Evolutionary conservation across 2,329 filamentous ascomycete species (phyloP).

Genomic region (Aspergillus sp.): DNA sequence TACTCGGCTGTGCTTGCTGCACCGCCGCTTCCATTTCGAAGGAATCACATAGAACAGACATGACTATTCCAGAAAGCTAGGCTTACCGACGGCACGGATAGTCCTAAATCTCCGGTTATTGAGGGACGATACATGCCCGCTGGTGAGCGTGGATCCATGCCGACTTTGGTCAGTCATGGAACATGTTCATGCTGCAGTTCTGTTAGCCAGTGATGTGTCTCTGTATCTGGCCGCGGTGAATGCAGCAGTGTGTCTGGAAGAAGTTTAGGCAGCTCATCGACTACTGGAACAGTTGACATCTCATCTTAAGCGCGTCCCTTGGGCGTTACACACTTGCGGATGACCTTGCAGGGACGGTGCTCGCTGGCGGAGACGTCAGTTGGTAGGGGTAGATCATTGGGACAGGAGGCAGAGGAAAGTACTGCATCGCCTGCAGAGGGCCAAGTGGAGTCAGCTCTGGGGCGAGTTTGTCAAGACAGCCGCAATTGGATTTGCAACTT

Average conservation of each 20-base stretch:
- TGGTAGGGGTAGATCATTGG: not conserved
- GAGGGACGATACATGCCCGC: conserved; percentile 1
- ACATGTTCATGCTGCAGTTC: conserved; percentile 25
- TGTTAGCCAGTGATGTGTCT: conserved; percentile 27
- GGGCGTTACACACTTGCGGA: conserved; percentile 4
- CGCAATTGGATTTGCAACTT: not conserved
- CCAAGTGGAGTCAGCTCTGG: not conserved
- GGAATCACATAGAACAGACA: conserved; percentile 16
- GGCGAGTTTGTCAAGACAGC: not conserved
- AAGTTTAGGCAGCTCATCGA: conserved; percentile 7
- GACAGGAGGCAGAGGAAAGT: not conserved
- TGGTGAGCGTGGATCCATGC: conserved; percentile 18
- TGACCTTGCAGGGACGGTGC: conserved; percentile 1
- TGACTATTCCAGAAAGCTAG: not conserved
- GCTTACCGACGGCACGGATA: conserved; percentile 5
- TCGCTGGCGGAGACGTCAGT: not conserved
- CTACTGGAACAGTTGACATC: conserved; percentile 6
- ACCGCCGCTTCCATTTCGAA: conserved; percentile 24
- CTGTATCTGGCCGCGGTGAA: conserved; percentile 22
- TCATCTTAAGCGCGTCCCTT: conserved; percentile 1
- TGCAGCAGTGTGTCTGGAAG: conserved; percentile 14
- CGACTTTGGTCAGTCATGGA: conserved; percentile 25
- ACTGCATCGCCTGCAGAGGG: not conserved
- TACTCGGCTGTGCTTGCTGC: conserved; percentile 26
- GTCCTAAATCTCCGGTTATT: conserved; percentile 7